Percentiles rank a stretch among this genome's conserved stretches.
Conservation (phyloP, 306 rosid species). For the Castanopsis chinensis region DNA sequence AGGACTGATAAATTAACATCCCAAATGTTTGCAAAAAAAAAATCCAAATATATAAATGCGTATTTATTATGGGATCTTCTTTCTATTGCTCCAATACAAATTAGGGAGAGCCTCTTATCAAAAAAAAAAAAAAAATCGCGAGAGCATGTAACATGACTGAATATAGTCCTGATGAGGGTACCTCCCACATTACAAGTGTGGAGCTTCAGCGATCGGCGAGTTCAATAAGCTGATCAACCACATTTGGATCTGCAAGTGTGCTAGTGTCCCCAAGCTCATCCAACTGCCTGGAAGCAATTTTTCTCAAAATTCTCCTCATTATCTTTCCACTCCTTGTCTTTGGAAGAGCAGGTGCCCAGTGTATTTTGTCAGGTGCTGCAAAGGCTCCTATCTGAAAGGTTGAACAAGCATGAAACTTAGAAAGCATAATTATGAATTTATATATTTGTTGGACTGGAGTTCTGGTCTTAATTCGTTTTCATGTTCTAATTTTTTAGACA, state of each 20-base stretch:
- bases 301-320: constrained; percentile 93
- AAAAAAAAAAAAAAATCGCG: background rate
- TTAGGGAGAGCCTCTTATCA: background rate
- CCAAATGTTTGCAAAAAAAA: no score
- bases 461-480: no score
- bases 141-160: background rate
- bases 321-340: constrained; percentile 99
- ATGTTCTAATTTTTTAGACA: no score
- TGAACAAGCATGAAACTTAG: constrained; percentile 2
- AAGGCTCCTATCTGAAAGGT: constrained; percentile 94
- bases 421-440: background rate
- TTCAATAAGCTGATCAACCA: constrained; percentile 80
- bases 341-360: constrained; percentile 99
- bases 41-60: no score
- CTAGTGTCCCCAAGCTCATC: constrained; percentile 95
- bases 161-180: background rate
- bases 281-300: constrained; percentile 89
- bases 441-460: no score
- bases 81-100: no score
- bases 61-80: no score
- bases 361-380: constrained; percentile 96
- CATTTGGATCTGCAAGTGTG: constrained; percentile 91
- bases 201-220: constrained; percentile 56
- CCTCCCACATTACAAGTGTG: constrained; percentile 21
- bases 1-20: no score